Base-by-base conservation (phyloP, 1,139 yeast species). In the Yamadazyma songkhlaensis region DNA sequence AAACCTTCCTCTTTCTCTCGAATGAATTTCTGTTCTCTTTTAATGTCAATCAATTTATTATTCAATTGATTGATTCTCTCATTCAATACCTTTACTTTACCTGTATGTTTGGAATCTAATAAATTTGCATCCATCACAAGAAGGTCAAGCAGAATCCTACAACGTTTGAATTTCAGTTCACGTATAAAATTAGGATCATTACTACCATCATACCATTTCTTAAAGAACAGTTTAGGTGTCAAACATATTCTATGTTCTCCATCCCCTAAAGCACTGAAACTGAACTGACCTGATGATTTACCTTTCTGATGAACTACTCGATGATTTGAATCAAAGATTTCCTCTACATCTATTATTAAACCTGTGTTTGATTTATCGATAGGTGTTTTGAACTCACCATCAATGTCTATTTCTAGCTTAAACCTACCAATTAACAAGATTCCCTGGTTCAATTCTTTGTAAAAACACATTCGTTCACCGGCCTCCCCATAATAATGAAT, bases 201-300 rank as follows among this genome's bases (percentile, higher is more conserved):
- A 11, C 45, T 42, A 6, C 48, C 50, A 11, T 41, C 34, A 22
- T 23, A 12, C 62, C 60, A 55, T 28, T 46, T 46, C 30, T 41
- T 46, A 34, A 42, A 47, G 38, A 74, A 74, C 26, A 78, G 69
- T 46, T 77, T 73, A 4, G 88, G 84, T 41, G 81, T 79, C 50
- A 83, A 68, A 60, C 94, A 84, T 34, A 84, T 72, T 50, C 77
- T 66, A 62, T 84, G 92, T 53, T 81, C 86, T 31, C 94, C 94
- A 25, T 80, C 68, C 35, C 79, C 88, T 34, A 79, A 64, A 1
- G 90, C 83, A 23, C 80, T 75, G 60, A 81, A 83, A 14, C 84
- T 75, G 59, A 83, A 81, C 45, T 79, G 81, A 26, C 88, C 86
- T 21, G 62, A 58, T 21, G 85, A 65, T 6, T 71, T 56, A 11